phyloP scores from a whole-genome alignment of 2,329 filamentous ascomycete species.

The Basipetospora sp. region DNA sequence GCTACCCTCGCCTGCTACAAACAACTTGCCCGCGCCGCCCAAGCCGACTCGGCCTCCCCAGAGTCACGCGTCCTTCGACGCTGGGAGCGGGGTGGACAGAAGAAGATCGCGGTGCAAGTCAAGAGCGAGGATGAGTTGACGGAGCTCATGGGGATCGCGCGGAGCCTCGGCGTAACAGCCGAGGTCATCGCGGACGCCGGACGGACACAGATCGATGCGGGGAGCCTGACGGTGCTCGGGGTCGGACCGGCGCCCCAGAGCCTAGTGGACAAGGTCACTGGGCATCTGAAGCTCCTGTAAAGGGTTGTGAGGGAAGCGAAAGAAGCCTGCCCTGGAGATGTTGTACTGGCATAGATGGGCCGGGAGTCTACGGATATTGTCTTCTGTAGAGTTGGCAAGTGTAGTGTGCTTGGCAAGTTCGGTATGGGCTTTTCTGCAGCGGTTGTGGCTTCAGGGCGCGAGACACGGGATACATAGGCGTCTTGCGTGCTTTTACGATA shows the following conservation, averaged over 20 bases:
- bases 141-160: conserved; percentile 58
- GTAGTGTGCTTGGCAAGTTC: too few species aligned
- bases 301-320: neutral
- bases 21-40: conserved; percentile 45
- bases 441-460: too few species aligned
- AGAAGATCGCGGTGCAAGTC: conserved; percentile 82
- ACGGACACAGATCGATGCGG: conserved; percentile 86
- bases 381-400: too few species aligned
- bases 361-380: too few species aligned
- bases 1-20: conserved; percentile 98
- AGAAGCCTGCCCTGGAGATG: too few species aligned
- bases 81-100: conserved; percentile 79
- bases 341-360: too few species aligned
- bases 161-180: conserved; percentile 71
- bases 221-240: conserved; percentile 82
- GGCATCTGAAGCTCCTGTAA: conserved; percentile 69
- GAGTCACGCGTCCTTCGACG: conserved; percentile 53
- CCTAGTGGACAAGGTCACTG: conserved; percentile 73
- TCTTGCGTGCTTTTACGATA: too few species aligned
- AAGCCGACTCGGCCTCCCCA: conserved; percentile 33
- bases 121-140: conserved; percentile 76
- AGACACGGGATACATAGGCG: too few species aligned
- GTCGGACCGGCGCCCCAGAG: conserved; percentile 71
- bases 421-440: too few species aligned
- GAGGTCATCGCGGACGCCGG: conserved; percentile 92